A percentile compares a stretch with the other conserved stretches of the same genome.
These are phyloP conservation scores for Omphalea diandra DNA, from an alignment of 441 rosid species.

Conservation along the genomic window DNA sequence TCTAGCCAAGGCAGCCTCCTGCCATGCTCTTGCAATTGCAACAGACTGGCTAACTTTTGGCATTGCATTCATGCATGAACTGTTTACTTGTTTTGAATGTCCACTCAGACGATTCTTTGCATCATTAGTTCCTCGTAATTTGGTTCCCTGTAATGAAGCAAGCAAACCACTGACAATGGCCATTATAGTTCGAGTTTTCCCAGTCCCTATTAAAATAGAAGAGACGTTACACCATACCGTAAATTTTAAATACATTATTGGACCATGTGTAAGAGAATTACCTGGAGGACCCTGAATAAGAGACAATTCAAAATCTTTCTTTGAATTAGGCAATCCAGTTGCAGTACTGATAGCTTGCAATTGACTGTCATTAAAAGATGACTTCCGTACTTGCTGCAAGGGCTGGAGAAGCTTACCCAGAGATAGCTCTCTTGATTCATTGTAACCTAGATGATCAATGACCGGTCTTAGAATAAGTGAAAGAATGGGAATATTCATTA, in stretches of 20 bases:
- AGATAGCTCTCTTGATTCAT: constrained; percentile 43
- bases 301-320: constrained; percentile 68
- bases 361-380: constrained; percentile 88
- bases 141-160: too few relatives aligned
- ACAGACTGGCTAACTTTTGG: constrained; percentile 63
- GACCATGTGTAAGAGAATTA: constrained; percentile 28
- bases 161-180: constrained; percentile 94
- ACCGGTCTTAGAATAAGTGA: constrained; percentile 75
- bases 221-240: constrained; percentile 7
- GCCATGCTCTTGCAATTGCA: constrained; percentile 94
- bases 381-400: constrained; percentile 60
- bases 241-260: constrained; percentile 13
- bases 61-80: constrained; percentile 42
- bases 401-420: constrained; percentile 61
- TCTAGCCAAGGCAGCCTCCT: constrained; percentile 94
- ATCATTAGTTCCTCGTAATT: constrained; percentile 36
- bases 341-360: constrained; percentile 78
- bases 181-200: constrained; percentile 95
- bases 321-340: constrained; percentile 46
- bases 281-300: constrained; percentile 99
- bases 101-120: constrained; percentile 32
- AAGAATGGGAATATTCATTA: constrained; percentile 72
- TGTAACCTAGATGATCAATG: constrained; percentile 33
- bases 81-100: constrained; percentile 40
- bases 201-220: constrained; percentile 63